Conservation (phyloP, 176 grass and related monocot genomes). For the Eleusine coracana region DNA sequence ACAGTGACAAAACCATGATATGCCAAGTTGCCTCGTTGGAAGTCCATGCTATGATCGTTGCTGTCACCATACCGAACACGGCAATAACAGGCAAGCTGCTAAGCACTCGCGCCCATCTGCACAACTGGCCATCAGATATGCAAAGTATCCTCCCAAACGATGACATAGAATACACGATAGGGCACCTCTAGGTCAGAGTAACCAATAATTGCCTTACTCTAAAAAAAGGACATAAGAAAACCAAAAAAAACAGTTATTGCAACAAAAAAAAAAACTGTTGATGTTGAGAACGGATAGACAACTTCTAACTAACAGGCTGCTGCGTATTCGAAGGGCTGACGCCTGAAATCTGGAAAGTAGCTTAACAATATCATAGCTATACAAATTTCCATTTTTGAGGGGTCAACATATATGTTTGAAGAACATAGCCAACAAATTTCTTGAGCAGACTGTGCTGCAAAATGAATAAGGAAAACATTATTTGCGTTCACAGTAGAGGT, state of each 20-base stretch:
- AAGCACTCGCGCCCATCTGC: neutral
- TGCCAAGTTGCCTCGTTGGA: constrained; percentile 7
- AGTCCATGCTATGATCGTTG: neutral
- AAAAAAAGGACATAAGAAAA: neutral
- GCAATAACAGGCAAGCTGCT: constrained; percentile 13
- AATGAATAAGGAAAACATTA: neutral
- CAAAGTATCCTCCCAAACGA: neutral
- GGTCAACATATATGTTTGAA: neutral
- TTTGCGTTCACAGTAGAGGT: neutral
- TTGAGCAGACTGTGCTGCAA: neutral
- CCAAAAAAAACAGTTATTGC: neutral
- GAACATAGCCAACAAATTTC: neutral
- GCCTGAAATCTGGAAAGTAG: neutral
- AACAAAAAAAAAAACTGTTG: neutral
- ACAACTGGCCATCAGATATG: too few relatives aligned
- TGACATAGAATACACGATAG: neutral
- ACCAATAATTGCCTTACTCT: neutral
- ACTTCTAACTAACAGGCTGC: neutral
- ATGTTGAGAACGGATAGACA: neutral
- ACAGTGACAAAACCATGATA: constrained; percentile 9
- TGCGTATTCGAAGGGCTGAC: neutral
- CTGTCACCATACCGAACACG: constrained; percentile 12
- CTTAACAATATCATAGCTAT: neutral
- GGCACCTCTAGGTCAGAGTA: neutral
- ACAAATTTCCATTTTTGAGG: neutral